Percentiles rank a stretch among this genome's conserved stretches.
These are phyloP conservation scores for Blastocrithidia nonstop DNA, from an alignment of 208 protist genomes.

Conservation along the genomic window DNA sequence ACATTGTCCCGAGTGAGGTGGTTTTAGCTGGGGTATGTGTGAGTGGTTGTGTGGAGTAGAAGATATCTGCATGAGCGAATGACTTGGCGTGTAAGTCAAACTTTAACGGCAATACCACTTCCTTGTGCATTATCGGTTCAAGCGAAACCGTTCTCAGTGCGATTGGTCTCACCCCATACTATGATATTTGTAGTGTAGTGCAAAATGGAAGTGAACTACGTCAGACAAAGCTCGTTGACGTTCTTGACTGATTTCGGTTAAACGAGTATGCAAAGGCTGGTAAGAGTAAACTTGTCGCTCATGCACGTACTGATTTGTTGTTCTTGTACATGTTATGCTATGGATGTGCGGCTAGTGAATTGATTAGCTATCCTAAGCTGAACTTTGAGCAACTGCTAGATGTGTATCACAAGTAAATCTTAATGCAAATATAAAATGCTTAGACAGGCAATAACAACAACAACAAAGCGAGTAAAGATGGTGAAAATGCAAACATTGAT, in stretches of 20 bases:
- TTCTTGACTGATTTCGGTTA: slow-evolving; percentile 61
- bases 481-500: too few relatives aligned
- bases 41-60: slow-evolving; percentile 56
- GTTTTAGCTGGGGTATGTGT: slow-evolving; percentile 49
- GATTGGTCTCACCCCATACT: slow-evolving; percentile 58
- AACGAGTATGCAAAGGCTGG: slow-evolving; percentile 17
- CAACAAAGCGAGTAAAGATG: neutral
- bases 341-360: slow-evolving; percentile 34
- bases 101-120: slow-evolving; percentile 34
- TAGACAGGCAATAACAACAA: neutral
- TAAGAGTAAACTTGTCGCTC: slow-evolving; percentile 24
- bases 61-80: slow-evolving; percentile 70
- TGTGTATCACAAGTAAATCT: slow-evolving; percentile 17
- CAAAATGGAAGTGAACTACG: slow-evolving; percentile 36
- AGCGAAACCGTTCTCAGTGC: slow-evolving; percentile 51
- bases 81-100: slow-evolving; percentile 61
- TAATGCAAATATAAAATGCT: neutral
- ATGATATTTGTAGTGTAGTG: slow-evolving; percentile 36
- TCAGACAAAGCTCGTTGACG: slow-evolving; percentile 28
- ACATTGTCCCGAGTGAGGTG: slow-evolving; percentile 32
- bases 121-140: slow-evolving; percentile 53
- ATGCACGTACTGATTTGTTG: slow-evolving; percentile 49
- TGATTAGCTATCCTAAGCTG: slow-evolving; percentile 14
- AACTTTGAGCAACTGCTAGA: slow-evolving; percentile 28
- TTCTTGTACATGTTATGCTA: slow-evolving; percentile 47